Conservation (phyloP, 2,329 filamentous ascomycete species). For the Nannizziopsis barbatae region DNA sequence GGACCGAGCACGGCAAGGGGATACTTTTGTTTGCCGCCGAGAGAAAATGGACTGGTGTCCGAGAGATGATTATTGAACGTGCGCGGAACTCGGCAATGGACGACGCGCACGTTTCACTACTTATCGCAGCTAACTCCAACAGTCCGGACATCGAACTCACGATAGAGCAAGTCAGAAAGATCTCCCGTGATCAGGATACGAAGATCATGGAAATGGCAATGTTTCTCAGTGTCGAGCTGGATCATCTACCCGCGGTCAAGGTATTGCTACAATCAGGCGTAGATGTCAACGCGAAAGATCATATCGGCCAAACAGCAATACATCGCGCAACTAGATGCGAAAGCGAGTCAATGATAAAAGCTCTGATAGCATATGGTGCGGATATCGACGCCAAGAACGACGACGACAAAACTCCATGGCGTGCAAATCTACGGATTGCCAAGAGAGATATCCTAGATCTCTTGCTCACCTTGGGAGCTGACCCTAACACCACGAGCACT, state of each 20-base stretch:
- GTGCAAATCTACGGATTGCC: background rate
- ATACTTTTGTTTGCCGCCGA: background rate
- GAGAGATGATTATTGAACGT: background rate
- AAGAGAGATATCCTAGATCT: background rate
- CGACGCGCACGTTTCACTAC: too few relatives aligned
- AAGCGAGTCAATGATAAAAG: constrained; percentile 15
- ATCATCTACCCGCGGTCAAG: background rate
- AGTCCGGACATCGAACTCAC: background rate
- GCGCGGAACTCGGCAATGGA: background rate
- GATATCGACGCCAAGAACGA: background rate
- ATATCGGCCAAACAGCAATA: background rate
- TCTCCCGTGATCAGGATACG: background rate
- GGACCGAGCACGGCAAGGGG: background rate
- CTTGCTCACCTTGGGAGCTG: background rate
- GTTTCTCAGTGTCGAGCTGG: background rate
- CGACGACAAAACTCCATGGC: background rate
- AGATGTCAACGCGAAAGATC: background rate
- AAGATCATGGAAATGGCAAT: background rate
- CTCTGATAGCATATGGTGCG: constrained; percentile 8
- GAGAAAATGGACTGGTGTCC: background rate
- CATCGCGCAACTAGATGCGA: constrained; percentile 14
- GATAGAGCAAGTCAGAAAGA: too few relatives aligned
- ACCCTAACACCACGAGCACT: background rate
- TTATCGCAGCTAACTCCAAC: background rate
- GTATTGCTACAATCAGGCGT: constrained; percentile 12